Evolutionary conservation across 345 rosid genomes (phyloP).

Genomic region (Lagerstroemia speciosa): DNA sequence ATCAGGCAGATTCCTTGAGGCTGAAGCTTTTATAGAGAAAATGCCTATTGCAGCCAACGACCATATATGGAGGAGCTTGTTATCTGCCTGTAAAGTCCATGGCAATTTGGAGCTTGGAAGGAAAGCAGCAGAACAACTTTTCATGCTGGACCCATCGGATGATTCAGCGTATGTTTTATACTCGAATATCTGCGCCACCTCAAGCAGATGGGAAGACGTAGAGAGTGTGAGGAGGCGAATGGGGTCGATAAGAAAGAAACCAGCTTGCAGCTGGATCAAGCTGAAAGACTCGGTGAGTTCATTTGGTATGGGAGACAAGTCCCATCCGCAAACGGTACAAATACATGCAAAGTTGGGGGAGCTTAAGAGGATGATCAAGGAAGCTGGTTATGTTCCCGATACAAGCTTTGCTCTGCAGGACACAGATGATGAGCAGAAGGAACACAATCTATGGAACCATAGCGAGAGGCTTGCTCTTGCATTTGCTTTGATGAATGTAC

Average conservation of each 20-base stretch:
- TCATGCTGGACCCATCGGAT: slow-evolving; percentile 59
- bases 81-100: slow-evolving; percentile 73
- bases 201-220: slow-evolving; percentile 69
- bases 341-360: slow-evolving; percentile 68
- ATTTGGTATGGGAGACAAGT: slow-evolving; percentile 70
- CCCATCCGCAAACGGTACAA: slow-evolving; percentile 44
- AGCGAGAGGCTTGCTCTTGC: slow-evolving; percentile 91
- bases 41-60: slow-evolving; percentile 65
- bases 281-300: slow-evolving; percentile 44
- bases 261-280: slow-evolving; percentile 94
- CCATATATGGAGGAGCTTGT: slow-evolving; percentile 70
- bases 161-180: slow-evolving; percentile 78
- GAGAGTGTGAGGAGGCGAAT: slow-evolving; percentile 64
- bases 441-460: slow-evolving; percentile 80
- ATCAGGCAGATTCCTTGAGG: slow-evolving; percentile 66
- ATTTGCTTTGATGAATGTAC: slow-evolving; percentile 48
- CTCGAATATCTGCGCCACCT: slow-evolving; percentile 75
- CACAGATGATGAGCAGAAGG: slow-evolving; percentile 89
- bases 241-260: slow-evolving; percentile 73
- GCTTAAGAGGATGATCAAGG: slow-evolving; percentile 64
- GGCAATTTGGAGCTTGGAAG: slow-evolving; percentile 63
- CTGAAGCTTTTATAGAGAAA: slow-evolving; percentile 51
- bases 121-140: slow-evolving; percentile 57
- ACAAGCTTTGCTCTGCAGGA: slow-evolving; percentile 77
- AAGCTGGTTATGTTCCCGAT: slow-evolving; percentile 72